A percentile compares a stretch with the other conserved stretches of the same genome.
These are phyloP conservation scores for Psilocybe cyanescens DNA, from an alignment of 768 basidiomycete genomes.

Conservation along the genomic window DNA sequence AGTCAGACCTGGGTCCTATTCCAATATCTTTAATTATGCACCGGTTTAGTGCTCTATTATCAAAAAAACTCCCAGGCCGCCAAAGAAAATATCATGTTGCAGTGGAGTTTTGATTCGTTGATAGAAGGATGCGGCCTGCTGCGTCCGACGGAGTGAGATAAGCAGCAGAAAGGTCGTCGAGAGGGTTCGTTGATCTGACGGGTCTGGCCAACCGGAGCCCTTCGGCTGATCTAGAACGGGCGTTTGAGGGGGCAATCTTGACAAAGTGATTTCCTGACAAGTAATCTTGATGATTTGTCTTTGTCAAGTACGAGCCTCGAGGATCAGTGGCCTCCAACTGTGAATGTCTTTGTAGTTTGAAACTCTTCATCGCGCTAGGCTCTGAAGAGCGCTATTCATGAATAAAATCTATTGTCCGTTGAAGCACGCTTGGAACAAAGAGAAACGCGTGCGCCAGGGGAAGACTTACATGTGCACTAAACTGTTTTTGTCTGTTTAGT, in stretches of 20 bases:
- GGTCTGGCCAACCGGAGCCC: not conserved
- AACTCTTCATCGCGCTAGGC: not conserved
- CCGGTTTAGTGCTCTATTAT: not conserved
- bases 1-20: not conserved
- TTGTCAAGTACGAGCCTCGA: not conserved
- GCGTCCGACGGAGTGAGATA: not conserved
- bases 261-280: not conserved
- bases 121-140: not conserved
- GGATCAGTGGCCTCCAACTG: not conserved
- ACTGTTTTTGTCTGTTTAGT: not conserved
- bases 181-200: not conserved
- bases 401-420: not conserved
- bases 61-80: constrained; percentile 1
- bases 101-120: not conserved
- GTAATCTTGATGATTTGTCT: not conserved
- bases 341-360: not conserved
- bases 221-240: not conserved
- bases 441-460: not conserved
- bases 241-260: not conserved
- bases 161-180: not conserved
- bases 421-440: not conserved
- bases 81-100: not conserved
- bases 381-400: not conserved
- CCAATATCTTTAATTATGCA: not conserved
- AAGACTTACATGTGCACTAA: not conserved